Base-by-base conservation (phyloP, 305 asterid genomes). In the Fraxinus velutina region DNA sequence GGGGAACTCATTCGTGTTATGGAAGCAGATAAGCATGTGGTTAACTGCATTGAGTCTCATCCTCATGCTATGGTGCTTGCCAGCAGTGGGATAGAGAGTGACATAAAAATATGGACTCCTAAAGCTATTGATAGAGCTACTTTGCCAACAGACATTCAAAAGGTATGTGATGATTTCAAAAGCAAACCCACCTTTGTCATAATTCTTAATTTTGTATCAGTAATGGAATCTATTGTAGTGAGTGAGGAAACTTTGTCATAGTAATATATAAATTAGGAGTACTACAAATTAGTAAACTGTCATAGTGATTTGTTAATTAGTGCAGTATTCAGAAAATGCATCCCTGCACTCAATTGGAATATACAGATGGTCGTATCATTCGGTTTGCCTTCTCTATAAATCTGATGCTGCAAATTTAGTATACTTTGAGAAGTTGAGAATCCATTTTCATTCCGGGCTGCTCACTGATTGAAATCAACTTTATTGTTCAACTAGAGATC, bases 1-100 rank as follows among this genome's bases (percentile, higher is more conserved):
- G 95, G 97, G 77, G 86, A 90, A 86, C 98, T 96, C 81, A 84
- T 96, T 82, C 95, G 98, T 90, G 93, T 93, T 75, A 91, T 96
- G 92, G 94, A 93, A 88, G 99, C 97, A 79, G 98, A 94, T 89
- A 89, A 88, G 78, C 84, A 84, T 22, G 87, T 91, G 15, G 99
- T 96, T 81, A 96, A 96, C 85, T 94, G 98, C 91, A 87, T 93
- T 21, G 97, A 89, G 81, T 73, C 97, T 81, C 99, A 96, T 86
- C 98, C 98, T 84, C 94, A 90, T 88, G 86, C 87, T 37, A 80
- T 91, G 0, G 89, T 92, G 85, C 91, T 96, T 70, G 98, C 98
- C 66, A 96, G 98, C 88, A 90, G 97, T 71, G 99, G 99, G 82
- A 91, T 96, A 74, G 98, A 94, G 92, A 84, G 81, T 82, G 94